phyloP scores from a whole-genome alignment of 768 basidiomycete species.

The Termitomyces sp. region DNA sequence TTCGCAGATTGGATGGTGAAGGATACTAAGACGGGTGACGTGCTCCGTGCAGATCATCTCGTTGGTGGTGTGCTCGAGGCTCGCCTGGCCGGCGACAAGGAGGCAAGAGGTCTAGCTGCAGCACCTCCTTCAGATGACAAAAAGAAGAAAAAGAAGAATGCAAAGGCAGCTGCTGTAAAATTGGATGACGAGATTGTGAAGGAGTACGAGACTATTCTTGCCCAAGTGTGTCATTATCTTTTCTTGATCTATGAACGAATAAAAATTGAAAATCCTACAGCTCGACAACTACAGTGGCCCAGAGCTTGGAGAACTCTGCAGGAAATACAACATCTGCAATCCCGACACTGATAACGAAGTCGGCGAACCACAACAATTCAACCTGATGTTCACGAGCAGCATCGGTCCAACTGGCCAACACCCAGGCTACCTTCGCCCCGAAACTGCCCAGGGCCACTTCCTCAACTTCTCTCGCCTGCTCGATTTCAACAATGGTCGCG shows the following conservation, averaged over 20 bases:
- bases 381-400: conserved; percentile 97
- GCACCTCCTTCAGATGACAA: conserved; percentile 57
- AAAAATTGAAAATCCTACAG: conserved; percentile 33
- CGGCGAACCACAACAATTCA: conserved; percentile 92
- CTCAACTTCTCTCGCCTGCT: conserved; percentile 96
- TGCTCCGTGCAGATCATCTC: conserved; percentile 94
- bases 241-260: neutral
- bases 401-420: conserved; percentile 98
- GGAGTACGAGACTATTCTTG: conserved; percentile 81
- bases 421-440: conserved; percentile 94
- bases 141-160: conserved; percentile 79
- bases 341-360: conserved; percentile 94
- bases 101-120: conserved; percentile 78
- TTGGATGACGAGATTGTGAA: conserved; percentile 70
- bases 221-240: conserved; percentile 61
- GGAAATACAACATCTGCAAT: conserved; percentile 76
- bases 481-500: conserved; percentile 95
- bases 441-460: conserved; percentile 98
- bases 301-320: conserved; percentile 85
- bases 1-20: conserved; percentile 99
- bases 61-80: conserved; percentile 92
- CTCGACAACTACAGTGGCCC: conserved; percentile 93
- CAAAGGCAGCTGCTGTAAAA: conserved; percentile 66
- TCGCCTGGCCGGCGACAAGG: conserved; percentile 84
- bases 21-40: conserved; percentile 92